These are phyloP conservation scores for Telopea speciosissima DNA, from an alignment of 177 flowering plant species.

Conservation along the genomic window DNA sequence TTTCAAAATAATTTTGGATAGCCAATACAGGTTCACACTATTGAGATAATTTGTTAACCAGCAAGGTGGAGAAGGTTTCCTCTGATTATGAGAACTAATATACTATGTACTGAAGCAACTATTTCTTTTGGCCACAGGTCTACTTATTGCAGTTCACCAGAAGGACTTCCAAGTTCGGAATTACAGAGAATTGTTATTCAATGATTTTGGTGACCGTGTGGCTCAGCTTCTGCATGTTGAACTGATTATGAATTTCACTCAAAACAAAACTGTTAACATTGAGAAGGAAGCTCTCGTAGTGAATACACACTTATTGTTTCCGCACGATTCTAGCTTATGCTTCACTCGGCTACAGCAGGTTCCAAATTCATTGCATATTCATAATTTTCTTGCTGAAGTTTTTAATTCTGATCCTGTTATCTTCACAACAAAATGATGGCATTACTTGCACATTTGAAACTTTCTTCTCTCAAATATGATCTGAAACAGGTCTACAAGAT, in stretches of 20 bases:
- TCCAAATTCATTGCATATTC: too few species aligned
- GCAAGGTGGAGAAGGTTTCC: too few species aligned
- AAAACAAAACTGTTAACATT: constrained; percentile 31
- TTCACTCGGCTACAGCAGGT: constrained; percentile 23
- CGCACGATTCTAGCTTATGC: constrained; percentile 65
- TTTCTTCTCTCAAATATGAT: not conserved
- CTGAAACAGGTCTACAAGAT: constrained; percentile 23
- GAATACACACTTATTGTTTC: constrained; percentile 89
- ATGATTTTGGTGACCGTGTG: constrained; percentile 96
- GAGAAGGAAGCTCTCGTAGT: constrained; percentile 80
- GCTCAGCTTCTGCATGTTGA: constrained; percentile 90
- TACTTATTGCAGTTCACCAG: constrained; percentile 77
- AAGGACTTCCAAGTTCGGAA: constrained; percentile 71
- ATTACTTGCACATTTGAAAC: too few species aligned
- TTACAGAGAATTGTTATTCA: constrained; percentile 61
- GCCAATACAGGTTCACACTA: not conserved
- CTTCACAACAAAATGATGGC: not conserved
- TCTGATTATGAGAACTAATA: not conserved
- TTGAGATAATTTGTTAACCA: not conserved
- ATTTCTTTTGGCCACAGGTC: constrained; percentile 36
- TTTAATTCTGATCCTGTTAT: not conserved
- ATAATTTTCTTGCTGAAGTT: not conserved
- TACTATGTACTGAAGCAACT: not conserved
- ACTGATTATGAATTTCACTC: constrained; percentile 44
- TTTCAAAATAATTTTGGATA: not conserved